Percentiles rank a stretch among this genome's conserved stretches.
phyloP scores from a whole-genome alignment of 1,139 yeast species.

The Yamadazyma membranifaciens region DNA sequence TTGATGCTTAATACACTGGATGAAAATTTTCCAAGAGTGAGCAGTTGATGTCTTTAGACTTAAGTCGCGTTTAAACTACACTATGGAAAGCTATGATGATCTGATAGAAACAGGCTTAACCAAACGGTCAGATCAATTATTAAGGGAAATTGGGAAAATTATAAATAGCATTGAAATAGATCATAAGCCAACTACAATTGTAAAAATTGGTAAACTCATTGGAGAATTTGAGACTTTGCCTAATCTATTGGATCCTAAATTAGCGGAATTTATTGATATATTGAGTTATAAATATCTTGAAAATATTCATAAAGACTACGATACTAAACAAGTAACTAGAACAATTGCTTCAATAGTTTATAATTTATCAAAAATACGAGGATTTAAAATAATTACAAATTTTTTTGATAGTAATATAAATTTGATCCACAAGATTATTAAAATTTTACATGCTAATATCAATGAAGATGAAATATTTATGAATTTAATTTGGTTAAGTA shows the following conservation, averaged over 20 bases:
- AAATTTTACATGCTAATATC: constrained; percentile 14
- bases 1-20: not conserved
- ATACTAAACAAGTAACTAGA: constrained; percentile 3
- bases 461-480: constrained; percentile 60
- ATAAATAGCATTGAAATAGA: constrained; percentile 4
- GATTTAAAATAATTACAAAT: constrained; percentile 56
- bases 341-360: constrained; percentile 44
- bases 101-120: constrained; percentile 3
- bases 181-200: constrained; percentile 3
- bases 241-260: constrained; percentile 42
- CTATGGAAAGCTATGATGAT: constrained; percentile 5
- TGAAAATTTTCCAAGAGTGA: constrained; percentile 6
- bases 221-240: constrained; percentile 59
- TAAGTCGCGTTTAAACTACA: not conserved
- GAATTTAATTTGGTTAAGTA: constrained; percentile 71
- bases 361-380: constrained; percentile 61
- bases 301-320: not conserved
- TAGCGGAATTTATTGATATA: constrained; percentile 30
- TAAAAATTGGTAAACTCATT: constrained; percentile 13
- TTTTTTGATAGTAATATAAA: constrained; percentile 62
- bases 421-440: constrained; percentile 39
- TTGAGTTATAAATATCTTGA: constrained; percentile 30
- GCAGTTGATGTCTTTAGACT: not conserved
- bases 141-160: constrained; percentile 4
- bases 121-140: constrained; percentile 9